phyloP scores from a whole-genome alignment of 129 eudicot genomes.

The Flaveria trinervia region DNA sequence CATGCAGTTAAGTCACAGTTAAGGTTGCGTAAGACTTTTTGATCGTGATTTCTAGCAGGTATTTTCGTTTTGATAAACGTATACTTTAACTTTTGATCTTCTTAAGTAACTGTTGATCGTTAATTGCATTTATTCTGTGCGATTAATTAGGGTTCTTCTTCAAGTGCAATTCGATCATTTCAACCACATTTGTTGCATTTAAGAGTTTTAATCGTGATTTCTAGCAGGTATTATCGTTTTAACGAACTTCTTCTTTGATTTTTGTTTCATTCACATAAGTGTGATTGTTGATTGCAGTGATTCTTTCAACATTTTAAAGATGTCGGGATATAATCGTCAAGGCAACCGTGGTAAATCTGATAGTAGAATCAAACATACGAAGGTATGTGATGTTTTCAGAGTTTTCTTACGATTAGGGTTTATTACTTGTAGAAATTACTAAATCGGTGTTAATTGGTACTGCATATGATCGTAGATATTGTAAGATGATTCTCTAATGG shows the following conservation, averaged over 20 bases:
- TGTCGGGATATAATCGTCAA: constrained; percentile 13
- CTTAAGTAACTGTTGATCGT: not conserved
- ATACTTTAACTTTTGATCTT: not conserved
- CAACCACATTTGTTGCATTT: not conserved
- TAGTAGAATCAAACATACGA: constrained; percentile 9
- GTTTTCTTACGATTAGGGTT: not conserved
- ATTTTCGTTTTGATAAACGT: not conserved
- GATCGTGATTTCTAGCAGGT: not conserved
- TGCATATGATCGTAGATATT: not conserved
- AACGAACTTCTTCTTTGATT: not conserved
- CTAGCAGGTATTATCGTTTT: not conserved
- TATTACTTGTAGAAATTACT: not conserved
- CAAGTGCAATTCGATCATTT: constrained; percentile 16
- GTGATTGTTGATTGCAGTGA: constrained; percentile 10
- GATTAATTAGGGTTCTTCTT: not conserved
- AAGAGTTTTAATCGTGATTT: not conserved
- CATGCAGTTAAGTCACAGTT: not conserved
- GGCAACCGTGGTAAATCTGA: constrained; percentile 11
- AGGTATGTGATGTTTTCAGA: not conserved
- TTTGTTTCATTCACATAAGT: not conserved
- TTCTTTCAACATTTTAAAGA: not conserved
- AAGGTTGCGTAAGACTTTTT: not conserved
- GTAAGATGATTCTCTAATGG: not conserved
- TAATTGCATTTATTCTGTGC: not conserved
- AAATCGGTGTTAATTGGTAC: not conserved